A percentile compares a stretch with the other conserved stretches of the same genome.
phyloP scores from a whole-genome alignment of 1,284 basidiomycete genomes.

The Erythrobasidium hasegawianum region DNA sequence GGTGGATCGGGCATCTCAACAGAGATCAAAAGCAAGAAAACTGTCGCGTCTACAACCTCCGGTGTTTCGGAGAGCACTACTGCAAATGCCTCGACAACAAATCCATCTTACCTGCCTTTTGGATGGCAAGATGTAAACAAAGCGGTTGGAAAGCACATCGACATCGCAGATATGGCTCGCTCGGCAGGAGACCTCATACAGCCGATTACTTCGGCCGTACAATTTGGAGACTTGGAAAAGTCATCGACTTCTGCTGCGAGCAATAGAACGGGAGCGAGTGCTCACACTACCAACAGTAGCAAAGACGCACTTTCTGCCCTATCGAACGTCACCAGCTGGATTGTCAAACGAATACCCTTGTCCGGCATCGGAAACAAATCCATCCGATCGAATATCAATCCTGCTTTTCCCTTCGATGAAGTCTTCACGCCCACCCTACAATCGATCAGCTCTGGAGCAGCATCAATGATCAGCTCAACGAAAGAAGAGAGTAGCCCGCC shows the following conservation, averaged over 20 bases:
- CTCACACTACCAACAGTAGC: background rate
- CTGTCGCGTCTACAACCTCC: background rate
- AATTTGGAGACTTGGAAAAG: too few species aligned
- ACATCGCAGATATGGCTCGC: background rate
- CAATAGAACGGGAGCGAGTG: too few species aligned
- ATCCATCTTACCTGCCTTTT: conserved; percentile 22
- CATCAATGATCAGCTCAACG: conserved; percentile 4
- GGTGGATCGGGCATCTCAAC: conserved; percentile 59
- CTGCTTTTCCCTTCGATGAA: conserved; percentile 21
- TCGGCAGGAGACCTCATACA: background rate
- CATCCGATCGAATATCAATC: conserved; percentile 11
- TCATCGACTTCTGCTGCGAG: too few species aligned
- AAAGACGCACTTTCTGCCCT: conserved; percentile 35
- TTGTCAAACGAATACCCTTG: conserved; percentile 42
- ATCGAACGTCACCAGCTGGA: conserved; percentile 41
- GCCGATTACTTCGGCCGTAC: too few species aligned
- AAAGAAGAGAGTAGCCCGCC: background rate
- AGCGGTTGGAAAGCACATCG: conserved; percentile 30
- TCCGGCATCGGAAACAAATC: background rate
- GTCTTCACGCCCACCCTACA: background rate
- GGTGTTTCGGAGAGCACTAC: conserved; percentile 11
- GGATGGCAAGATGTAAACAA: conserved; percentile 42
- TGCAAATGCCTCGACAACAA: background rate
- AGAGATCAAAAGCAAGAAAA: conserved; percentile 21
- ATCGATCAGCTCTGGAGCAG: background rate